A percentile compares a stretch with the other conserved stretches of the same genome.
Evolutionary conservation across 352 stramenopile genomes (phyloP).

Genomic region (Vaucheria bursata): DNA sequence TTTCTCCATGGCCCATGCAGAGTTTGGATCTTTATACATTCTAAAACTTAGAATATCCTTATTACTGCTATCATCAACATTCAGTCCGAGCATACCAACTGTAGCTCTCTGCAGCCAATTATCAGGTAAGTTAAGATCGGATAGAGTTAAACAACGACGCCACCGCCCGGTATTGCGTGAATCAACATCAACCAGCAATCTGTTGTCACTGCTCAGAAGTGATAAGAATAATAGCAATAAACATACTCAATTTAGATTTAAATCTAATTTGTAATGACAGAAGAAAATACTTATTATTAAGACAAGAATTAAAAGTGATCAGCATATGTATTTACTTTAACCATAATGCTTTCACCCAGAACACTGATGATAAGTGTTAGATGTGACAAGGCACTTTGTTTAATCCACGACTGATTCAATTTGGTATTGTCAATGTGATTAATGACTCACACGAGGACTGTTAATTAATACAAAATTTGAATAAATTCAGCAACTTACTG

Average conservation of each 20-base stretch:
- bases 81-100: constrained; percentile 26
- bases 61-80: constrained; percentile 27
- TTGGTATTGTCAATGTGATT: no score
- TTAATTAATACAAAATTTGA: no score
- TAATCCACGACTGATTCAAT: no score
- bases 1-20: constrained; percentile 31
- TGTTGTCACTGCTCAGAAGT: constrained; percentile 11
- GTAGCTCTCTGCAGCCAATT: constrained; percentile 10
- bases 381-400: no score
- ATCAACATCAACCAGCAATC: constrained; percentile 23
- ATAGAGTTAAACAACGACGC: constrained; percentile 24
- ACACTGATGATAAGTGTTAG: no score
- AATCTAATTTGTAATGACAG: no score
- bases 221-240: no score
- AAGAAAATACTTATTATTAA: no score
- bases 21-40: constrained; percentile 14
- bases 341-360: background rate
- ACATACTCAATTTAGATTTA: no score
- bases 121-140: constrained; percentile 16
- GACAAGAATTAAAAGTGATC: background rate
- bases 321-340: background rate
- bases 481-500: no score
- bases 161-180: constrained; percentile 34
- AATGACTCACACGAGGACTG: no score
- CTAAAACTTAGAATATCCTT: constrained; percentile 39